phyloP scores from a whole-genome alignment of 345 rosid species.

The Sisymbrium altissimum region DNA sequence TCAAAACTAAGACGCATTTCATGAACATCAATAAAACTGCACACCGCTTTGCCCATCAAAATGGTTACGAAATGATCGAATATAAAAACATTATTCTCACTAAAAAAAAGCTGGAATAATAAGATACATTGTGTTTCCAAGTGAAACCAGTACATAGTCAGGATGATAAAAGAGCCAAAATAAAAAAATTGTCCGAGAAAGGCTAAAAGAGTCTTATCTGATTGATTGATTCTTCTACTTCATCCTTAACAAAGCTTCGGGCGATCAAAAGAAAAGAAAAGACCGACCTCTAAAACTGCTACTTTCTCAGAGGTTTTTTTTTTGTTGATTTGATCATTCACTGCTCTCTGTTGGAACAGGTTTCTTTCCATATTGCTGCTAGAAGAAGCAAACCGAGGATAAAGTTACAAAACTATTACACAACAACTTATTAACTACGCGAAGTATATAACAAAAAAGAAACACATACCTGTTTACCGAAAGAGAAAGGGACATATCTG shows the following conservation, averaged over 20 bases:
- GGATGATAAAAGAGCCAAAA: constrained; percentile 5
- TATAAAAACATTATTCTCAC: background rate
- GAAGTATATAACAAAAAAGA: background rate
- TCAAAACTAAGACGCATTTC: background rate
- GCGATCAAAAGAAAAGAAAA: constrained; percentile 26
- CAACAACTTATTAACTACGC: background rate
- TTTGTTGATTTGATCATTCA: constrained; percentile 15
- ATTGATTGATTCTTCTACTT: constrained; percentile 5
- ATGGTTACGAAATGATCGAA: background rate
- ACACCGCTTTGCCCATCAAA: background rate
- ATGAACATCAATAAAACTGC: background rate
- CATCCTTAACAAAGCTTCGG: constrained; percentile 24
- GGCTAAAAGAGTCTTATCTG: constrained; percentile 11
- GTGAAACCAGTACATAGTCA: constrained; percentile 17
- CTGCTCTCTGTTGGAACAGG: constrained; percentile 47
- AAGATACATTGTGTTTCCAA: constrained; percentile 1
- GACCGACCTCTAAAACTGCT: constrained; percentile 16
- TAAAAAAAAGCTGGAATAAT: background rate
- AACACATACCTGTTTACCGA: constrained; percentile 69
- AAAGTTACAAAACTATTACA: constrained; percentile 8
- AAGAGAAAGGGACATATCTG: constrained; percentile 85
- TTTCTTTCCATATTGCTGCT: constrained; percentile 62
- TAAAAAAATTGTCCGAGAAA: constrained; percentile 7
- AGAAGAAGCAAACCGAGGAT: constrained; percentile 1
- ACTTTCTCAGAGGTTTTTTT: background rate